Percentiles rank a stretch among this genome's conserved stretches.
These are phyloP conservation scores for Candida parachauliodes DNA, from an alignment of 805 yeast genomes.

Conservation along the genomic window DNA sequence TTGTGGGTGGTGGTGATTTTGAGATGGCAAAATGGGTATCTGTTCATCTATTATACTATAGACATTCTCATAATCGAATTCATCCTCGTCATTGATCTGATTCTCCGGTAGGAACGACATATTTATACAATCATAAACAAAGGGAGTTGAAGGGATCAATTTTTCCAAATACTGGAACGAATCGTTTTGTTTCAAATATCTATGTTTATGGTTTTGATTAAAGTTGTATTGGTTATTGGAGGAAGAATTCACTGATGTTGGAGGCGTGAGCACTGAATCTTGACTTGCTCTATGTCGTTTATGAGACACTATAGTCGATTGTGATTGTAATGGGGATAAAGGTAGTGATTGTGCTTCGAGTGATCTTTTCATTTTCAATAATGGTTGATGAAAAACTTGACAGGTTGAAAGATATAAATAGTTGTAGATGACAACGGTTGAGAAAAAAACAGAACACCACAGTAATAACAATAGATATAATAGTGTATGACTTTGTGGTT, in stretches of 20 bases:
- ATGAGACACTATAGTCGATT: background rate
- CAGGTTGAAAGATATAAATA: too few species aligned
- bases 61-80: slow-evolving; percentile 4
- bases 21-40: slow-evolving; percentile 8
- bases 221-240: too few species aligned
- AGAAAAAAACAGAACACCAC: too few species aligned
- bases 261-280: background rate
- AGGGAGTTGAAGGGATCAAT: slow-evolving; percentile 1
- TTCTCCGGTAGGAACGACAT: slow-evolving; percentile 6
- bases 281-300: background rate
- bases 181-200: background rate
- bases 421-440: too few species aligned
- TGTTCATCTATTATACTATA: slow-evolving; percentile 3
- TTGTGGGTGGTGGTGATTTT: slow-evolving; percentile 1
- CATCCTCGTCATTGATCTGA: slow-evolving; percentile 1
- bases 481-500: too few species aligned
- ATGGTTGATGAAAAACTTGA: too few species aligned
- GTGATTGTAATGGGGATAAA: background rate
- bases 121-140: slow-evolving; percentile 13
- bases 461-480: too few species aligned
- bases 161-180: slow-evolving; percentile 5
- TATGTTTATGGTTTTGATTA: background rate
- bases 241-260: slow-evolving; percentile 1
- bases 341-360: background rate
- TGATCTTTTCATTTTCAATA: slow-evolving; percentile 5